A percentile compares a stretch with the other conserved stretches of the same genome.
These are phyloP conservation scores for Nakazawaea pomicola DNA, from an alignment of 805 yeast genomes.

Conservation along the genomic window DNA sequence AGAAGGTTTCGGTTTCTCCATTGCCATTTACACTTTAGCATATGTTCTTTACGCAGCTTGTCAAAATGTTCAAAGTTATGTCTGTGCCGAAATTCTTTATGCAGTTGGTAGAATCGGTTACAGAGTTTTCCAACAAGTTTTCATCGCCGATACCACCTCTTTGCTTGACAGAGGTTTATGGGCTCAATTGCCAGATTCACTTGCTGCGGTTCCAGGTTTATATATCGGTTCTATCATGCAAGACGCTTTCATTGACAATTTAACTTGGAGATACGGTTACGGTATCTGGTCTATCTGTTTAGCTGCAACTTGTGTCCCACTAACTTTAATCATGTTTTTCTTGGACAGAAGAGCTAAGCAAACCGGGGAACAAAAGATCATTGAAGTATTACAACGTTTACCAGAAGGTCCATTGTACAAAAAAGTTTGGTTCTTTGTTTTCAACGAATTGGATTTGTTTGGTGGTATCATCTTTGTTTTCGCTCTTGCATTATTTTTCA, in stretches of 20 bases:
- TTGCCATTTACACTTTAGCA: slow-evolving; percentile 30
- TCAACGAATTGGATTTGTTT: slow-evolving; percentile 20
- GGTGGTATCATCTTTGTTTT: slow-evolving; percentile 19
- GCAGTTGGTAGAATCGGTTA: slow-evolving; percentile 34
- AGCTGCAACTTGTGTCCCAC: slow-evolving; percentile 19
- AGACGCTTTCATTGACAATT: slow-evolving; percentile 19
- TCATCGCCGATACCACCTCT: slow-evolving; percentile 33
- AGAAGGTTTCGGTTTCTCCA: slow-evolving; percentile 28
- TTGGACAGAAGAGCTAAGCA: slow-evolving; percentile 18
- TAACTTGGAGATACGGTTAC: slow-evolving; percentile 7
- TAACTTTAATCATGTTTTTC: slow-evolving; percentile 20
- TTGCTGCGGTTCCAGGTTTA: slow-evolving; percentile 24
- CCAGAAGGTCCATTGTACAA: slow-evolving; percentile 16
- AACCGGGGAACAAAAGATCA: slow-evolving; percentile 12
- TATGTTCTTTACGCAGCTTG: slow-evolving; percentile 32
- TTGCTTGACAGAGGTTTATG: slow-evolving; percentile 34
- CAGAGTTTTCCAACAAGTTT: slow-evolving; percentile 28
- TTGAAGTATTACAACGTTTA: slow-evolving; percentile 10
- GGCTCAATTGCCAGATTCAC: slow-evolving; percentile 27
- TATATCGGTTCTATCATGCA: slow-evolving; percentile 24
- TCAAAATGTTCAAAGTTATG: slow-evolving; percentile 28
- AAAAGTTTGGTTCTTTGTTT: slow-evolving; percentile 14
- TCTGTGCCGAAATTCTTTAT: slow-evolving; percentile 31
- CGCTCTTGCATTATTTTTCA: slow-evolving; percentile 22
- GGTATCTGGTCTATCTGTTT: slow-evolving; percentile 7